Percentiles rank a stretch among this genome's conserved stretches.
These are phyloP conservation scores for Solanum bulbocastanum DNA, from an alignment of 257 asterid species.

Conservation along the genomic window DNA sequence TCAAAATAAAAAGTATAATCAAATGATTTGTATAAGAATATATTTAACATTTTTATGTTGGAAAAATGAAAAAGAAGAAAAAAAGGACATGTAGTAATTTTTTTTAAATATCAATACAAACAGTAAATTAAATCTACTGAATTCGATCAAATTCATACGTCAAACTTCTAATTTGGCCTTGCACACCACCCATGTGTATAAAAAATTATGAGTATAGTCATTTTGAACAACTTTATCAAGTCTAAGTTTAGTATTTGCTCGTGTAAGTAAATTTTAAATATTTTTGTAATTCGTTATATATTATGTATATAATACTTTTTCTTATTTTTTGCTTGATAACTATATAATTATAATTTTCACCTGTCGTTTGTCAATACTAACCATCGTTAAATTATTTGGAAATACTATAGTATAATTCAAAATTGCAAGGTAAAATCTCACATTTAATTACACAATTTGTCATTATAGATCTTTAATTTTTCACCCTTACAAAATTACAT, in stretches of 20 bases:
- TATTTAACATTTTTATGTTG: too few species aligned
- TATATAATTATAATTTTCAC: not conserved
- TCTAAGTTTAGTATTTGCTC: not conserved
- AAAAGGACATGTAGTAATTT: too few species aligned
- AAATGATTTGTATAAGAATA: too few species aligned
- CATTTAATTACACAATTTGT: not conserved
- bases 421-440: not conserved
- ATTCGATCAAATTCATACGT: not conserved
- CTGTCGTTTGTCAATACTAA: not conserved
- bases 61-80: too few species aligned
- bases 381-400: not conserved
- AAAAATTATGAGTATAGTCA: too few species aligned
- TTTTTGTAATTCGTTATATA: too few species aligned
- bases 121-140: too few species aligned
- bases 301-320: too few species aligned
- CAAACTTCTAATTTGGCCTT: not conserved
- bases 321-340: not conserved
- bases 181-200: not conserved
- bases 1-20: too few species aligned
- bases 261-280: not conserved
- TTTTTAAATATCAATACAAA: too few species aligned
- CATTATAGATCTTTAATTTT: not conserved
- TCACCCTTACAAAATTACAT: not conserved
- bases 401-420: not conserved
- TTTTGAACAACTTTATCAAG: too few species aligned